Evolutionary conservation across 768 basidiomycete species (phyloP).

Genomic region (Cystobasidium ongulense): DNA sequence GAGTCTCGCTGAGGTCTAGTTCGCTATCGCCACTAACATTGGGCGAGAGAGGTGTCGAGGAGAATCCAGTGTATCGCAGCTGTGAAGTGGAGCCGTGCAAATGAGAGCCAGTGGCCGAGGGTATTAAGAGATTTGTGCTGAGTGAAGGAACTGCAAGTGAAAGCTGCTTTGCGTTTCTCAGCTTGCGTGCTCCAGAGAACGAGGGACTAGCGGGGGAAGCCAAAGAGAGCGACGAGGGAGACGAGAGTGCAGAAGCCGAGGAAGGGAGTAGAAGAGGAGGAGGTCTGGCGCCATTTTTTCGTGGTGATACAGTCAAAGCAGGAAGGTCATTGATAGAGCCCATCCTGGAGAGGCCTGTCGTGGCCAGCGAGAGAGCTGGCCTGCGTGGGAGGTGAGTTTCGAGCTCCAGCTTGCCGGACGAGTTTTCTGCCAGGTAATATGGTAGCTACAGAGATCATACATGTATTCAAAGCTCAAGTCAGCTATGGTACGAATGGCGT

Average conservation of each 20-base stretch:
- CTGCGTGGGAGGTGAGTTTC: neutral
- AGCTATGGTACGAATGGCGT: too few species aligned
- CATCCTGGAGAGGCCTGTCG: neutral
- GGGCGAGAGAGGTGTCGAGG: conserved; percentile 29
- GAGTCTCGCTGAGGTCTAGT: conserved; percentile 32
- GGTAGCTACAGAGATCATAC: too few species aligned
- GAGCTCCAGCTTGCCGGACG: too few species aligned
- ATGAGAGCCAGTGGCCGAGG: neutral
- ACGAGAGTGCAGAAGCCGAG: neutral
- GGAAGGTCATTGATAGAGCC: neutral
- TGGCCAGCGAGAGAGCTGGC: neutral
- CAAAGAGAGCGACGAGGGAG: neutral
- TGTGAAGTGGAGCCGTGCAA: neutral
- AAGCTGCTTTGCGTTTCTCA: conserved; percentile 40
- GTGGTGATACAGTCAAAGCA: neutral
- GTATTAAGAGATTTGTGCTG: neutral
- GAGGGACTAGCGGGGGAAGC: neutral
- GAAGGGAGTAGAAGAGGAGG: neutral
- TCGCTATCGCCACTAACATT: neutral
- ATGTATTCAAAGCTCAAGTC: too few species aligned
- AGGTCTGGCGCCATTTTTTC: neutral
- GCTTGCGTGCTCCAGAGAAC: neutral
- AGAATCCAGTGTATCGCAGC: neutral
- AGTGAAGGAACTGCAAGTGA: conserved; percentile 39
- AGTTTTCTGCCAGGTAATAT: too few species aligned